phyloP scores from a whole-genome alignment of 108 stramenopile species.

The Skeletonema potamos region DNA sequence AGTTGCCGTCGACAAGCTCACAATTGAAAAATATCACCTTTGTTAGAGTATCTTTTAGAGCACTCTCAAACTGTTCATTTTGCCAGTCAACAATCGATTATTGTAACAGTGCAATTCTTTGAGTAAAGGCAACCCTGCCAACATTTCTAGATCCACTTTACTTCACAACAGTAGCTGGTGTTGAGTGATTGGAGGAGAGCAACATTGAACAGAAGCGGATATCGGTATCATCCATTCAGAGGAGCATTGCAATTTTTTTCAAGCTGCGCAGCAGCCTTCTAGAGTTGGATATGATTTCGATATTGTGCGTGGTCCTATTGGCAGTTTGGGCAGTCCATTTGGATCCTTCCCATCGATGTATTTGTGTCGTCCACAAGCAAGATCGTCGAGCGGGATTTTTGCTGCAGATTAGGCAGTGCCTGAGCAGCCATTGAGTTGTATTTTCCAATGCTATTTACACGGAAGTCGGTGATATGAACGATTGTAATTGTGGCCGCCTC shows the following conservation, averaged over 20 bases:
- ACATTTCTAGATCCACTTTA: background rate
- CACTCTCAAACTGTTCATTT: background rate
- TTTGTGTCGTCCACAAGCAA: too few relatives aligned
- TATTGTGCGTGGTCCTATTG: background rate
- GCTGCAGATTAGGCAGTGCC: too few relatives aligned
- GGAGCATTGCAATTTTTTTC: too few relatives aligned
- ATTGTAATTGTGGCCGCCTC: too few relatives aligned
- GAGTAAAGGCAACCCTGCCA: background rate
- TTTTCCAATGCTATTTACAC: too few relatives aligned
- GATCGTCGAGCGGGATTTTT: too few relatives aligned
- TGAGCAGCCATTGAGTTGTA: too few relatives aligned
- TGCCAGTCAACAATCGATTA: background rate
- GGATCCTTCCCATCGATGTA: too few relatives aligned
- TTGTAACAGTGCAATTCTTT: background rate
- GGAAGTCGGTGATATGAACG: too few relatives aligned
- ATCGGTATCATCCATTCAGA: too few relatives aligned
- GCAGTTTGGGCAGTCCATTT: background rate
- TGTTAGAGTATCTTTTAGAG: background rate
- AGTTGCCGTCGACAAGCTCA: background rate
- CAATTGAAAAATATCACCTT: background rate
- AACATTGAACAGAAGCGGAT: too few relatives aligned
- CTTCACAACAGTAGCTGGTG: background rate
- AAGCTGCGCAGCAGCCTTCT: background rate
- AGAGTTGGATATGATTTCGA: background rate
- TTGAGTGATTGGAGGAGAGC: too few relatives aligned